Evolutionary conservation across 1,284 basidiomycete genomes (phyloP), one percentile per base, ranked within the genome.

Genomic region (Moesziomyces parantarcticus): DNA sequence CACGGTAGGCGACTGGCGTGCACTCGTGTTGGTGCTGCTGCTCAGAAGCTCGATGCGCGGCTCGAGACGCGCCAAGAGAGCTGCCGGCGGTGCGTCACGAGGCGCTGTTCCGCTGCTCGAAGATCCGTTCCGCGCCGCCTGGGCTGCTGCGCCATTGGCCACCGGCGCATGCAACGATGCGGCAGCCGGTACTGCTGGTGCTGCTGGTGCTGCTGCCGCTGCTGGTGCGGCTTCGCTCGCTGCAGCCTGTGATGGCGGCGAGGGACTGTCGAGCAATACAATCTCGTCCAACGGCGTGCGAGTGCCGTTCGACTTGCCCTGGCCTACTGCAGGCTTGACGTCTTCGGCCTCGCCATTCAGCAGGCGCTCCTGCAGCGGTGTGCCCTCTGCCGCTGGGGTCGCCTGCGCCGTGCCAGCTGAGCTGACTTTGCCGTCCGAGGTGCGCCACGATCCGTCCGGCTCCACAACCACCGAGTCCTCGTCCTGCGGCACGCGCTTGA

Each of bases 391-490:
- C 14, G 56, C 58, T 2, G 63, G 52, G 22, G 53, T 56, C 9
- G 50, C 49, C 32, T 49, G 59, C n/a, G 53, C 56, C 5, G 58
- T 49, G 14, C 60, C 60, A 21, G 41, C 49, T 34, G 70, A 80
- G 13, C 51, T 65, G 78, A 89, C 91, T 83, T 91, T 92, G 85
- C 92, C 89, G 84, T 98, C 93, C 18, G 88, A 86, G 0, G 94
- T 94, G 82, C 96, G 94, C 97, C 97, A 99, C 79, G 94, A 90
- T 0, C 94, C 95, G 81, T 96, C 91, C 0, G 94, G 89, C 84
- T 99, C 95, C 11, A 99, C 90, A 41, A 96, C 88, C 13, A 99
- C 94, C 73, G 95, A 92, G 58, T 99, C 96, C 9, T 93, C 89
- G 56, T 87, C 87, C 26, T 93, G 91, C 0, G 92, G 89, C 4